Evolutionary conservation across 108 stramenopile genomes (phyloP).

Genomic region (Skeletonema costatum): DNA sequence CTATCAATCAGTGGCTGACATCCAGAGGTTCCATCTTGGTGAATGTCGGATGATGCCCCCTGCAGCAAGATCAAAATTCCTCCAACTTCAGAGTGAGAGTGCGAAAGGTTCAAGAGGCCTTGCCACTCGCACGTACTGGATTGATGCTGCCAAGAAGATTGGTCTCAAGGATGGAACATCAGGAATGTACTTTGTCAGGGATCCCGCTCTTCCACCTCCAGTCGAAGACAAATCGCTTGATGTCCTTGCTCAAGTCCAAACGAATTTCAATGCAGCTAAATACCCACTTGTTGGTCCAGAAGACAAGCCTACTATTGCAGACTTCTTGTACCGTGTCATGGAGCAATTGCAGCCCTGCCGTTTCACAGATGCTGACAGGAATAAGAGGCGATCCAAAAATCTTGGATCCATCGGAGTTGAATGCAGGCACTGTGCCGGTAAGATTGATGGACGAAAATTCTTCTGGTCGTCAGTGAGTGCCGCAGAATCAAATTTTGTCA

Average conservation of each 20-base stretch:
- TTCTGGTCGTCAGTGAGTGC: constrained; percentile 93
- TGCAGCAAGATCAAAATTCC: constrained; percentile 65
- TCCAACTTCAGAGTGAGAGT: constrained; percentile 74
- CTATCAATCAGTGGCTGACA: constrained; percentile 91
- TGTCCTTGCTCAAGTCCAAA: constrained; percentile 80
- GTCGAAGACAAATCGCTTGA: constrained; percentile 57
- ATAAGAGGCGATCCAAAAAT: constrained; percentile 87
- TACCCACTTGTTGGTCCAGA: constrained; percentile 73
- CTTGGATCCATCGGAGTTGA: constrained; percentile 90
- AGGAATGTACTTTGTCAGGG: constrained; percentile 80
- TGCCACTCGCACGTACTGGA: constrained; percentile 89
- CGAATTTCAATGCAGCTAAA: constrained; percentile 55
- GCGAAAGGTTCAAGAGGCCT: constrained; percentile 90
- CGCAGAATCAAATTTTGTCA: constrained; percentile 91
- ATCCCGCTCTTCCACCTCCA: constrained; percentile 63
- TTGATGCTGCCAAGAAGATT: constrained; percentile 84
- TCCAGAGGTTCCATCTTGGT: constrained; percentile 86
- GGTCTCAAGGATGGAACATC: constrained; percentile 77
- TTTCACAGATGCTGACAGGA: constrained; percentile 91
- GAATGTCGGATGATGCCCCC: constrained; percentile 85
- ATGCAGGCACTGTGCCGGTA: constrained; percentile 90
- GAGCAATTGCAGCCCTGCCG: constrained; percentile 87
- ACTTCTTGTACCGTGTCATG: constrained; percentile 89
- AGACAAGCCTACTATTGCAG: constrained; percentile 85
- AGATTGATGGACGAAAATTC: constrained; percentile 88